phyloP scores from a whole-genome alignment of 75 land plant genomes.

The Cupressus sempervirens region DNA sequence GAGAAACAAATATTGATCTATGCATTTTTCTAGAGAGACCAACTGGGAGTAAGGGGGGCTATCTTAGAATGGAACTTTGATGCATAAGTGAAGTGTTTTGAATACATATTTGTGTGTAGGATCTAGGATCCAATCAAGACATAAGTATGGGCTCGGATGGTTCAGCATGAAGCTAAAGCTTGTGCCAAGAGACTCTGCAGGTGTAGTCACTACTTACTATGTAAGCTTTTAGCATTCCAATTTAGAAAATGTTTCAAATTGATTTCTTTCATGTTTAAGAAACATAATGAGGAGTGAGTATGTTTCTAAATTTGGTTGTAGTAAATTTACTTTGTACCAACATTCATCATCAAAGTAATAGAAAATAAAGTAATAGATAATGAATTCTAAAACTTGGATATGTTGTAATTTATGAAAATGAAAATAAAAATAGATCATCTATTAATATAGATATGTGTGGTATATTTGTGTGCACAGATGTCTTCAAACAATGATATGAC shows the following conservation, averaged over 20 bases:
- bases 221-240: constrained; percentile 23
- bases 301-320: too few relatives aligned
- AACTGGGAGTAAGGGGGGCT: too few relatives aligned
- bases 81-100: background rate
- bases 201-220: constrained; percentile 81
- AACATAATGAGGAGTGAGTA: background rate
- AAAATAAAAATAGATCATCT: too few relatives aligned
- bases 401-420: too few relatives aligned
- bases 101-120: constrained; percentile 28
- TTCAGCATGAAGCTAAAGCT: constrained; percentile 90
- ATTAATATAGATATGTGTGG: background rate
- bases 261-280: background rate
- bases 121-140: constrained; percentile 69
- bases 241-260: background rate
- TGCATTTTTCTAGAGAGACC: too few relatives aligned
- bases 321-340: too few relatives aligned
- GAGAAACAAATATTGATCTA: too few relatives aligned
- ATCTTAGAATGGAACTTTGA: too few relatives aligned
- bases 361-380: too few relatives aligned
- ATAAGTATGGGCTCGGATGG: constrained; percentile 74
- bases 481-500: constrained; percentile 4
- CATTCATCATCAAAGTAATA: too few relatives aligned
- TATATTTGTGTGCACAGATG: background rate
- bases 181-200: constrained; percentile 84
- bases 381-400: too few relatives aligned